Conservation (phyloP, 345 rosid genomes). For the Linum tenue region DNA sequence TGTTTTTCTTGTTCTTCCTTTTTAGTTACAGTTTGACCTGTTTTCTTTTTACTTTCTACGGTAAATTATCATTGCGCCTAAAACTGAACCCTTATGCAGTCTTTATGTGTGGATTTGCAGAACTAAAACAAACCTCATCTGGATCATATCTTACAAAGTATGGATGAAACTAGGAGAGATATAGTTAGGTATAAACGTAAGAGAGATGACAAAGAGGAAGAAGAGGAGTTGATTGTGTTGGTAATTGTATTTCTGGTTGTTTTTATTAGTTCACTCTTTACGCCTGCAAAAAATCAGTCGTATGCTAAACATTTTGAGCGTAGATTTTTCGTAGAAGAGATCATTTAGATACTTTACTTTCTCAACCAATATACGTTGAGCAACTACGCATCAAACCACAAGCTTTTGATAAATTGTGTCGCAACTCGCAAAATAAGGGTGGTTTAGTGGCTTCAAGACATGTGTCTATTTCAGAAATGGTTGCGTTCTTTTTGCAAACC, state of each 20-base stretch:
- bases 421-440: not conserved
- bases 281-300: not conserved
- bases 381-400: not conserved
- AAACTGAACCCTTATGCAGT: too few species aligned
- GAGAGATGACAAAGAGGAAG: not conserved
- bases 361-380: not conserved
- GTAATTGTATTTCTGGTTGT: not conserved
- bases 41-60: too few species aligned
- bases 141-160: too few species aligned
- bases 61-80: too few species aligned
- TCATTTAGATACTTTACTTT: not conserved
- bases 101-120: too few species aligned
- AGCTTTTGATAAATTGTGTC: not conserved
- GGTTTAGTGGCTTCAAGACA: not conserved
- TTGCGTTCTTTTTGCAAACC: not conserved
- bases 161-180: not conserved
- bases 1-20: too few species aligned
- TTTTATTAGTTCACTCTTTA: not conserved
- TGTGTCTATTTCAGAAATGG: not conserved
- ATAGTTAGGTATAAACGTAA: not conserved
- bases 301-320: not conserved
- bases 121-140: too few species aligned
- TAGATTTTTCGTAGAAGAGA: not conserved
- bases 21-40: too few species aligned
- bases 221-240: not conserved